Evolutionary conservation across 2,329 filamentous ascomycete genomes (phyloP).

Genomic region (Dactylonectria estremocensis): DNA sequence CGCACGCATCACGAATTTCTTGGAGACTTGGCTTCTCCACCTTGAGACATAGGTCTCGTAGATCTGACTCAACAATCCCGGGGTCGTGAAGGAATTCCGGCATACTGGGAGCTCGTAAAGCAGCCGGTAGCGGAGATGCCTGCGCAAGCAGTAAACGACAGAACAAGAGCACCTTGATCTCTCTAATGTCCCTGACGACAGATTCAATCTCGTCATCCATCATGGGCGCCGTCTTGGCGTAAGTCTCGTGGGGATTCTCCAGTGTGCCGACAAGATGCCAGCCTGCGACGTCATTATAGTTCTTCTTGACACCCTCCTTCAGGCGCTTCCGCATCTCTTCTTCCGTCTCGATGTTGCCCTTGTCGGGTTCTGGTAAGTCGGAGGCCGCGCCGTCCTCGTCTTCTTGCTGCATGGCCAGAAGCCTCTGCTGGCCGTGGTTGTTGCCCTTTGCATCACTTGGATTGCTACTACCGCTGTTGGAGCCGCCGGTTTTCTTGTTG

Average conservation of each 20-base stretch:
- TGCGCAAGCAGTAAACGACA: slow-evolving; percentile 48
- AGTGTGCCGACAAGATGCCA: slow-evolving; percentile 45
- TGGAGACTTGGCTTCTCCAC: slow-evolving; percentile 47
- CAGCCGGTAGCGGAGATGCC: slow-evolving; percentile 46
- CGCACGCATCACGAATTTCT: slow-evolving; percentile 49
- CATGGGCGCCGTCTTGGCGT: slow-evolving; percentile 46
- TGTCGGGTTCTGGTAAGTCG: slow-evolving; percentile 43
- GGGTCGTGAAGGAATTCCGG: slow-evolving; percentile 47
- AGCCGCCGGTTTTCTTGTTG: slow-evolving; percentile 1
- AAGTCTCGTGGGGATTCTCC: slow-evolving; percentile 46
- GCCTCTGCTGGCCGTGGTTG: slow-evolving; percentile 32
- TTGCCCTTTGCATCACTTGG: not conserved
- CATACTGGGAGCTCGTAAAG: slow-evolving; percentile 43
- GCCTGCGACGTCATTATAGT: slow-evolving; percentile 35
- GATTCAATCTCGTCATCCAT: slow-evolving; percentile 44
- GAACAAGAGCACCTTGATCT: slow-evolving; percentile 50
- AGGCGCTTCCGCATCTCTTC: slow-evolving; percentile 48
- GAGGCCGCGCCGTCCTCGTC: not conserved
- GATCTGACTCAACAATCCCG: slow-evolving; percentile 44
- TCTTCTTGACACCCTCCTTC: slow-evolving; percentile 47
- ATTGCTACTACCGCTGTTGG: not conserved
- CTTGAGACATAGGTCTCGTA: slow-evolving; percentile 49
- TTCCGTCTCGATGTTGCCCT: slow-evolving; percentile 49
- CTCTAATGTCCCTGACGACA: slow-evolving; percentile 41
- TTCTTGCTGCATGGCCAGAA: slow-evolving; percentile 37